Evolutionary conservation across 2,329 filamentous ascomycete genomes (phyloP).

Genomic region (Akanthomyces uredinophilus): DNA sequence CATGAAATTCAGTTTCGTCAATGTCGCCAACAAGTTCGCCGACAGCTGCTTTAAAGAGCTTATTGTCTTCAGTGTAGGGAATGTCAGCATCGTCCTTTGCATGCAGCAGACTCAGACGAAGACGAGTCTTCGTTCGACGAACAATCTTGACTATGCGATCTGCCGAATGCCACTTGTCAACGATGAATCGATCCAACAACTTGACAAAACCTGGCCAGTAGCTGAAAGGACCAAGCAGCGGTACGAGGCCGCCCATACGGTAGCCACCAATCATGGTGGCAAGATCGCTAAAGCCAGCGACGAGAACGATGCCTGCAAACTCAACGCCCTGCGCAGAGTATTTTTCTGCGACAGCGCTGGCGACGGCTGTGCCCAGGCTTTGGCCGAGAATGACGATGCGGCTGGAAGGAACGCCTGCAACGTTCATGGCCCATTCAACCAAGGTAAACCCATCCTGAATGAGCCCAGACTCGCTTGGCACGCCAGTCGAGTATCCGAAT

Average conservation of each 20-base stretch:
- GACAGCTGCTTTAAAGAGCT: constrained; percentile 56
- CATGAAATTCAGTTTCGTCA: constrained; percentile 34
- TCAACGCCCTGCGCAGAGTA: constrained; percentile 57
- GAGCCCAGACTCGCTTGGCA: constrained; percentile 73
- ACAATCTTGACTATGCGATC: constrained; percentile 58
- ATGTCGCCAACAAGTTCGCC: constrained; percentile 40
- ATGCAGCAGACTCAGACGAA: constrained; percentile 71
- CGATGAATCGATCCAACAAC: constrained; percentile 56
- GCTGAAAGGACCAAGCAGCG: constrained; percentile 70
- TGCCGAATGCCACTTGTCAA: constrained; percentile 78
- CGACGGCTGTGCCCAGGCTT: constrained; percentile 82
- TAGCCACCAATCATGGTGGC: constrained; percentile 71
- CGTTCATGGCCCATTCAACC: constrained; percentile 65
- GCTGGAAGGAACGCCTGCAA: constrained; percentile 58
- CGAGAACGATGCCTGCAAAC: constrained; percentile 75
- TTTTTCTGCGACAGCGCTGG: constrained; percentile 66
- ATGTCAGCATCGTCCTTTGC: constrained; percentile 80
- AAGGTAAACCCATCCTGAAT: constrained; percentile 72
- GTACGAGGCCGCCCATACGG: constrained; percentile 70
- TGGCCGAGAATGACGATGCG: constrained; percentile 81
- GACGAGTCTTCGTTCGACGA: constrained; percentile 42
- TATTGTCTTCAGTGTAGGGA: constrained; percentile 63
- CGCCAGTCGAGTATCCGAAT: constrained; percentile 76
- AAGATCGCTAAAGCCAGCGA: constrained; percentile 74
- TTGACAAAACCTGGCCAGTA: constrained; percentile 59